Evolutionary conservation across 192 early-diverging fungal species (phyloP).

Genomic region (Backusella luteola): DNA sequence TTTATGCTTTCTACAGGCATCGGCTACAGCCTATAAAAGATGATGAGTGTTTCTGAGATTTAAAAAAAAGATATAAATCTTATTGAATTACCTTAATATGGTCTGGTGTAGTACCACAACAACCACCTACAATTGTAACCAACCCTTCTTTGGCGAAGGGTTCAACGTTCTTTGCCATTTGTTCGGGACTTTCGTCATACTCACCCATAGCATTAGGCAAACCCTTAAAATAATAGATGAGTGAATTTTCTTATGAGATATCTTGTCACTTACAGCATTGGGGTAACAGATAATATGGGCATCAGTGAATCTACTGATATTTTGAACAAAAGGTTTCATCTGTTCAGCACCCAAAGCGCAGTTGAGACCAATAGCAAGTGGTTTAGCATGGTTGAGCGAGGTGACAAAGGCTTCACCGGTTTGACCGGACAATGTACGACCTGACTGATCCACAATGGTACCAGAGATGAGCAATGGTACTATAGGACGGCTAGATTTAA

Average conservation of each 20-base stretch:
- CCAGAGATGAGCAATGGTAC: conserved; percentile 80
- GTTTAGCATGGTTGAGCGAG: conserved; percentile 76
- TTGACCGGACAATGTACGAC: conserved; percentile 94
- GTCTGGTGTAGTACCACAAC: conserved; percentile 94
- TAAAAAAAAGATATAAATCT: background rate
- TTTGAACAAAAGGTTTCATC: conserved; percentile 95
- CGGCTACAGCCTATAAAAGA: conserved; percentile 61
- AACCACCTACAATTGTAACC: conserved; percentile 94
- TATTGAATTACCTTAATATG: conserved; percentile 79
- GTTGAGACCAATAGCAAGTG: conserved; percentile 90
- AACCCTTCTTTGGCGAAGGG: conserved; percentile 92
- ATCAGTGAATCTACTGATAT: conserved; percentile 80
- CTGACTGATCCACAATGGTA: conserved; percentile 96
- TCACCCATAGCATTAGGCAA: conserved; percentile 97
- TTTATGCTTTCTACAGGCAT: conserved; percentile 69
- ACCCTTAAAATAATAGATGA: conserved; percentile 47
- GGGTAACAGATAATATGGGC: conserved; percentile 92
- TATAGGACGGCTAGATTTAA: conserved; percentile 32
- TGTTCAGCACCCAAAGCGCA: conserved; percentile 87
- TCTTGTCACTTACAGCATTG: conserved; percentile 65
- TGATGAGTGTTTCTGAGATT: background rate
- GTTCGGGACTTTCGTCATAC: conserved; percentile 86
- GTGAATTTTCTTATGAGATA: too few species aligned
- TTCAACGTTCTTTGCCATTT: conserved; percentile 83
- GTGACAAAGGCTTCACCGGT: conserved; percentile 95